Percentiles rank a stretch among this genome's conserved stretches.
Evolutionary conservation across 768 basidiomycete genomes (phyloP).

Genomic region (Mycena kentingensis): DNA sequence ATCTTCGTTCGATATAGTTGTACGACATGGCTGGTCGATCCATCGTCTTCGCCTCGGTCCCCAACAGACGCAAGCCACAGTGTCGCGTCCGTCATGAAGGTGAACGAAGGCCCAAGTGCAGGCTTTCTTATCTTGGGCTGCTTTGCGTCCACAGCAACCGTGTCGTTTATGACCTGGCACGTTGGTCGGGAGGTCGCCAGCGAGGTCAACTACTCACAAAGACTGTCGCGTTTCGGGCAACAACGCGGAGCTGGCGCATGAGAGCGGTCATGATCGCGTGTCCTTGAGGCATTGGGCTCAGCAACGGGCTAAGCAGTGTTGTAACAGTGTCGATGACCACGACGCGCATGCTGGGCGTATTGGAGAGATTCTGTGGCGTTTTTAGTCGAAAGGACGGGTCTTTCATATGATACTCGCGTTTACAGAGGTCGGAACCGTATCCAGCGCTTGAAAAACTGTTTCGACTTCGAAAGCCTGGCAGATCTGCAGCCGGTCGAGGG

Average conservation of each 20-base stretch:
- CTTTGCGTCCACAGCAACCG: slow-evolving; percentile 34
- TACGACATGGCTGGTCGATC: slow-evolving; percentile 34
- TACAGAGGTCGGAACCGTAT: slow-evolving; percentile 38
- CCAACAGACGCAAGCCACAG: slow-evolving; percentile 55
- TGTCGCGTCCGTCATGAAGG: slow-evolving; percentile 70
- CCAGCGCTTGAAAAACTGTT: slow-evolving; percentile 51
- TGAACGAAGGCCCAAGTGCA: slow-evolving; percentile 74
- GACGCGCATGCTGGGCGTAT: slow-evolving; percentile 35
- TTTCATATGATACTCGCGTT: slow-evolving; percentile 28
- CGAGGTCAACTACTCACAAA: slow-evolving; percentile 48
- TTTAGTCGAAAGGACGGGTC: neutral
- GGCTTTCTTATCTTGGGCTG: slow-evolving; percentile 54
- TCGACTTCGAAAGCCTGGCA: slow-evolving; percentile 62
- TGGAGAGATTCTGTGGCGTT: slow-evolving; percentile 16
- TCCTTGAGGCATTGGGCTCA: slow-evolving; percentile 71
- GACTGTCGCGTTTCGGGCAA: slow-evolving; percentile 50
- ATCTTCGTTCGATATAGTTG: slow-evolving; percentile 48
- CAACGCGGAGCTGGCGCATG: slow-evolving; percentile 61
- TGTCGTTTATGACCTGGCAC: slow-evolving; percentile 62
- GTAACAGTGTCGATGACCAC: slow-evolving; percentile 71
- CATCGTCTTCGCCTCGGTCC: slow-evolving; percentile 23
- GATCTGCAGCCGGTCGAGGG: slow-evolving; percentile 60
- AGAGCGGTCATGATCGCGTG: slow-evolving; percentile 74
- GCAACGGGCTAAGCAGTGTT: slow-evolving; percentile 59
- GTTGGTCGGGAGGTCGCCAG: neutral